Evolutionary conservation across 176 grass and related monocot species (phyloP), one percentile per base, ranked within the genome.

Genomic region (Triticum turgidum): DNA sequence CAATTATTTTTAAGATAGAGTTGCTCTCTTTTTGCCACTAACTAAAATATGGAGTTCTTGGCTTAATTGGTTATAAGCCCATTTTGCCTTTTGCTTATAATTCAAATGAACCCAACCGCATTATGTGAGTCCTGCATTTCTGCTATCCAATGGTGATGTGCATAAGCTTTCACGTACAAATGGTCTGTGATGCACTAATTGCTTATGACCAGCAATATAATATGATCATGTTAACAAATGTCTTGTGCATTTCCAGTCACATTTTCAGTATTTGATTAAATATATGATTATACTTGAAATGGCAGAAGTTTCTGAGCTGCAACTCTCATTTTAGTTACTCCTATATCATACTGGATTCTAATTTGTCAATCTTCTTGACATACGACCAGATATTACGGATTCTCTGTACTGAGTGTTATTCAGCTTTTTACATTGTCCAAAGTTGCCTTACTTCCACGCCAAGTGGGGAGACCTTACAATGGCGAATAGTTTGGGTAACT

Each of bases 301-400:
- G 27, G 7, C 41, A 80, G 56, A 63, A 52, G 32, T 69, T 72
- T 81, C 30, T 75, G 78, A 75, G 3, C n/a, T 65, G 20, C 41
- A n/a, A 74, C 62, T 34, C 13, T 27, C 21, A 20, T 65, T 65
- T 7, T 2, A 67, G 27, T 56, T 54, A 38, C 70, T 66, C 33
- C 21, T 89, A 52, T 76, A 45, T 15, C 15, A 18, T 33, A 6
- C 44, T 58, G 32, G 33, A 33, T 80, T 75, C n/a, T 33, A 49
- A 67, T 21, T 67, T 73, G 13, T 68, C 33, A 62, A 14, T 47
- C 42, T 85, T 80, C 82, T 85, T 79, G 8, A 45, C 67, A 67
- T 24, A 59, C 11, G 41, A 1, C 58, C 49, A 87, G 52, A 87
- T 65, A 15, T n/a, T 45, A 39, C 30, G 21, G 13, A 34, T 39